Percentiles rank a stretch among this genome's conserved stretches.
Evolutionary conservation across 2,329 filamentous ascomycete species (phyloP).

Genomic region (Phaeosphaeriaceae sp.): DNA sequence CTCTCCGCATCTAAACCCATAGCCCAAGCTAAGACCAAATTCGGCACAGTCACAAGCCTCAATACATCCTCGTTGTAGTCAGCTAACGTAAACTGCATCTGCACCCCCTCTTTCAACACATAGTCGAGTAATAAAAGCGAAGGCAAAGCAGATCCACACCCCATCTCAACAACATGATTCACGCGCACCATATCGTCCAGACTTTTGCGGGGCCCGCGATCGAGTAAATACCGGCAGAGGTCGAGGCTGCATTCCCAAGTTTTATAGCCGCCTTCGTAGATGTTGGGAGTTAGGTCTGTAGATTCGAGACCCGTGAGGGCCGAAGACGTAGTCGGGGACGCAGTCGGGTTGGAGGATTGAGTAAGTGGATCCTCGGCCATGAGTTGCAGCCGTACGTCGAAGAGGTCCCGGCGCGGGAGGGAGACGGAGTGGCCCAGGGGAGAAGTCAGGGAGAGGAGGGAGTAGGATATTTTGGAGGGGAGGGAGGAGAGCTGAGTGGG

Average conservation of each 20-base stretch:
- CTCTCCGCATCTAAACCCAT: constrained; percentile 30
- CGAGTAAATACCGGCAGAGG: constrained; percentile 70
- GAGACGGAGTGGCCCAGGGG: constrained; percentile 63
- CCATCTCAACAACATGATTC: constrained; percentile 67
- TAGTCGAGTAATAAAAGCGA: constrained; percentile 75
- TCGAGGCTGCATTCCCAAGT: constrained; percentile 89
- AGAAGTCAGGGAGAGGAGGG: constrained; percentile 66
- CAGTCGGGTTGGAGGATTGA: constrained; percentile 37
- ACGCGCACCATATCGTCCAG: constrained; percentile 59
- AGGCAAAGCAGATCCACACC: constrained; percentile 80
- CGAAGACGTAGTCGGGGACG: constrained; percentile 35
- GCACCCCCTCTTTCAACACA: constrained; percentile 56
- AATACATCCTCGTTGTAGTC: constrained; percentile 85
- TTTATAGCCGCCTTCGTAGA: constrained; percentile 89
- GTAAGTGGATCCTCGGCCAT: constrained; percentile 69
- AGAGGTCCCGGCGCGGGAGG: constrained; percentile 78
- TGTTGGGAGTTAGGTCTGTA: constrained; percentile 79
- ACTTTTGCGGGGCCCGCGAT: constrained; percentile 58
- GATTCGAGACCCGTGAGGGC: constrained; percentile 49
- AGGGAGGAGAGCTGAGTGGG: constrained; percentile 61
- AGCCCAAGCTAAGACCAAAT: constrained; percentile 74
- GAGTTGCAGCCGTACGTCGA: constrained; percentile 81
- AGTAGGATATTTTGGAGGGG: constrained; percentile 78
- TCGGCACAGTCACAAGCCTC: constrained; percentile 79
- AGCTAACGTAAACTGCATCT: constrained; percentile 70